Conservation (phyloP, 176 grass and related monocot species). For the Oryza rufipogon region DNA sequence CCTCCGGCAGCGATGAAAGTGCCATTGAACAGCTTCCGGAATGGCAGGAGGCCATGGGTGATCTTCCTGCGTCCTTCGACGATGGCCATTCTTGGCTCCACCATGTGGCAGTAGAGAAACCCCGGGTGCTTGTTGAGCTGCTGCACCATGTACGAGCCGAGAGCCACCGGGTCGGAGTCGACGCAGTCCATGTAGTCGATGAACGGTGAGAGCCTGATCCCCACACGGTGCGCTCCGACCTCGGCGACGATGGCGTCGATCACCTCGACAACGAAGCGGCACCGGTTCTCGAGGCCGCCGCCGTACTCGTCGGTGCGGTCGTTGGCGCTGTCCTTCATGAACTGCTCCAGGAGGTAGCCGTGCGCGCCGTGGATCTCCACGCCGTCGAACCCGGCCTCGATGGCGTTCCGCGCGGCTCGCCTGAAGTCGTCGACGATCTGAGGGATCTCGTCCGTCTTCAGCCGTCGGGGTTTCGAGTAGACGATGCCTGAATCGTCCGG, state of each 20-base stretch:
- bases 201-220: slow-evolving; percentile 29
- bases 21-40: slow-evolving; percentile 1
- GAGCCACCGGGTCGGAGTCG: slow-evolving; percentile 12
- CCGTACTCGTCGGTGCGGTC: slow-evolving; percentile 39
- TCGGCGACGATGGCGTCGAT: slow-evolving; percentile 14
- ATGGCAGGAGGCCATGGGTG: slow-evolving; percentile 6
- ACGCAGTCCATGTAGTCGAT: slow-evolving; percentile 26
- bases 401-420: slow-evolving; percentile 24
- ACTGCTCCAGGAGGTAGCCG: slow-evolving; percentile 43
- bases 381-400: slow-evolving; percentile 38
- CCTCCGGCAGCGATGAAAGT: slow-evolving; percentile 39
- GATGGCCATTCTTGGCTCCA: slow-evolving; percentile 37
- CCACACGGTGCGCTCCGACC: slow-evolving; percentile 37
- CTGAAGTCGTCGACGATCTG: slow-evolving; percentile 35
- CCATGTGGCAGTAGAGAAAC: slow-evolving; percentile 38
- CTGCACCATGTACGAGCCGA: slow-evolving; percentile 27
- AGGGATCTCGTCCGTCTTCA: not conserved
- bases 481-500: not conserved
- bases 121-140: slow-evolving; percentile 19
- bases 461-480: slow-evolving; percentile 39
- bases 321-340: slow-evolving; percentile 50
- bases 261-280: slow-evolving; percentile 39
- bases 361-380: slow-evolving; percentile 48
- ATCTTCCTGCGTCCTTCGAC: not conserved
- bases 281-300: slow-evolving; percentile 39